A percentile compares a stretch with the other conserved stretches of the same genome.
phyloP scores from a whole-genome alignment of 2,329 filamentous ascomycete genomes.

The Diaporthe sp. region DNA sequence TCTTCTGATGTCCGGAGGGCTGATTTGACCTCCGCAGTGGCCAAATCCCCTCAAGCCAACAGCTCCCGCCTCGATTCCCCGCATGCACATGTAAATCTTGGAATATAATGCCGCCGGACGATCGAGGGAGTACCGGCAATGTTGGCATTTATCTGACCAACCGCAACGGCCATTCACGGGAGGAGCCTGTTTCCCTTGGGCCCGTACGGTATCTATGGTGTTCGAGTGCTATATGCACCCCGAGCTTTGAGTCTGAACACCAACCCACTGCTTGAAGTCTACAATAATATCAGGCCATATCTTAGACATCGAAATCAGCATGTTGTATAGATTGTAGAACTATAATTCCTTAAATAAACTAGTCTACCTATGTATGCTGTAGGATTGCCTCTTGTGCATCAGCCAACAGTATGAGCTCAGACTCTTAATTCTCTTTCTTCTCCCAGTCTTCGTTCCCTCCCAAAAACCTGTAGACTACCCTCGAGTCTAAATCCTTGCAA shows the following conservation, averaged over 20 bases:
- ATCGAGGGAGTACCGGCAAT: not conserved
- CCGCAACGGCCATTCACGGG: not conserved
- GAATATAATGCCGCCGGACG: slow-evolving; percentile 15
- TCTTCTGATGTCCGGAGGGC: not conserved
- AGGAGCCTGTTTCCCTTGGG: too few relatives aligned
- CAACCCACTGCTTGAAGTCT: not conserved
- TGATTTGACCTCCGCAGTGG: slow-evolving; percentile 20
- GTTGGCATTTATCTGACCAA: not conserved
- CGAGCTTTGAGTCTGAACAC: not conserved
- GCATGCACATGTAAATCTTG: slow-evolving; percentile 4
- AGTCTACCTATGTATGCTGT: not conserved
- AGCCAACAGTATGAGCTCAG: not conserved
- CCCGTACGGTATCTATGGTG: not conserved
- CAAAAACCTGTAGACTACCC: slow-evolving; percentile 69
- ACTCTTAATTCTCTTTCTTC: slow-evolving; percentile 5
- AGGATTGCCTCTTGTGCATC: not conserved
- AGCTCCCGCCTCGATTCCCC: not conserved
- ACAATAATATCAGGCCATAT: too few relatives aligned
- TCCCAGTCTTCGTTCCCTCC: slow-evolving; percentile 66
- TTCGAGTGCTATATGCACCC: not conserved
- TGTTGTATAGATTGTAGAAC: not conserved
- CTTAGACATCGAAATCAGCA: not conserved
- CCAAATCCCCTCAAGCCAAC: slow-evolving; percentile 6
- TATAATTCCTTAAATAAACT: not conserved
- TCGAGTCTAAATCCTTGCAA: slow-evolving; percentile 68